Evolutionary conservation across 176 grass and related monocot genomes (phyloP).

Genomic region (Avena sativa): DNA sequence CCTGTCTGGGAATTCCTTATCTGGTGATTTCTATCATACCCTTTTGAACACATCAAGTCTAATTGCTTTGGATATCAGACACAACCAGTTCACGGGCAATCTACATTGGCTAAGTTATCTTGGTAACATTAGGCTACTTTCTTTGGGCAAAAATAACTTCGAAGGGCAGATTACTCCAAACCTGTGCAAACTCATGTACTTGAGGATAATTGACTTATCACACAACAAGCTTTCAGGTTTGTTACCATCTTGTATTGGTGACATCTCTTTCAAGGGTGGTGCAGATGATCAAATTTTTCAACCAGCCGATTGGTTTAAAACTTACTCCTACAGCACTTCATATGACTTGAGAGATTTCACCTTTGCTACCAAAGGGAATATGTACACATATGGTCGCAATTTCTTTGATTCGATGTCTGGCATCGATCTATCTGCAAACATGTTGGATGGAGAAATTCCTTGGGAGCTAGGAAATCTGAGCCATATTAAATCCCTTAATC

Average conservation of each 20-base stretch:
- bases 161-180: slow-evolving; percentile 2
- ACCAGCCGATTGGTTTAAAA: no score
- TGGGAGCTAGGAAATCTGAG: neutral
- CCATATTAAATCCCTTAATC: slow-evolving; percentile 24
- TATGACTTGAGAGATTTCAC: neutral
- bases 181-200: slow-evolving; percentile 21
- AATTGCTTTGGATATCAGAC: neutral
- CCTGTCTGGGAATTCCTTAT: slow-evolving; percentile 20
- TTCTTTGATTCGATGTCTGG: neutral
- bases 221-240: slow-evolving; percentile 31
- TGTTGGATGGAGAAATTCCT: neutral
- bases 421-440: neutral
- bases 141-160: slow-evolving; percentile 20
- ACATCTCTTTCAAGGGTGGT: neutral
- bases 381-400: neutral
- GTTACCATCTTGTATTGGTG: slow-evolving; percentile 37
- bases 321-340: no score
- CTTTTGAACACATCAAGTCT: neutral
- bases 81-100: neutral
- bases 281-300: neutral
- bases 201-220: slow-evolving; percentile 28
- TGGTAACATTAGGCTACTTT: neutral
- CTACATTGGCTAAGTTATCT: neutral
- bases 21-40: neutral
- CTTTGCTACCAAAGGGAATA: slow-evolving; percentile 29